Evolutionary conservation across 139 green algal genomes (phyloP), one percentile per base, ranked within the genome.

Genomic region (Parachlorella kessleri): DNA sequence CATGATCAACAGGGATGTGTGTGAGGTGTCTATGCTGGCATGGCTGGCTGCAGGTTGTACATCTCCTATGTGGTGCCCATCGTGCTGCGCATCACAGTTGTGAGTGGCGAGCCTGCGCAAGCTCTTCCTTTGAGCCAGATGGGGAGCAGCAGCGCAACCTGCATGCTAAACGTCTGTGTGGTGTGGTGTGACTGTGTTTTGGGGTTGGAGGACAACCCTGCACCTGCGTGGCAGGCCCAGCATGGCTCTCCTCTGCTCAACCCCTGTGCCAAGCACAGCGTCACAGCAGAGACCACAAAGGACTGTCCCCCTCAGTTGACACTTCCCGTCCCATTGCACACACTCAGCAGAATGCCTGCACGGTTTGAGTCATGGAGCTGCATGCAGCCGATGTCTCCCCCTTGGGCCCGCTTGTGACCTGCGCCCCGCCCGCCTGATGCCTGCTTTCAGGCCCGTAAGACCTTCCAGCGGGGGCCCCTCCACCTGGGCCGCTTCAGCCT

Each of bases 31-130:
- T n/a, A n/a, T n/a, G n/a, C n/a, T n/a, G n/a, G n/a, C n/a, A n/a
- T n/a, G n/a, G n/a, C n/a, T n/a, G n/a, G n/a, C n/a, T n/a, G n/a
- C n/a, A n/a, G n/a, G 7, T 73, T 92, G 30, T 87, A 86, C 67
- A 79, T 92, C 39, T 79, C 69, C 35, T 91, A 92, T 65, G 79
- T 69, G 7, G 85, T 93, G n/a, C 89, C 89, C 36, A 81, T 88
- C 35, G 75, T 69, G 24, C 75, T 92, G 4, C 77, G 87, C 26
- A 32, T 86, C 24, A 80, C 70, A 23, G 74, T 88, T 4, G 66
- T 74, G 40, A 64, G 69, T 5, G 4, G 66, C 35, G 39, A 55
- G 0, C 6, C 37, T 24, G 2, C 10, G 10, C 18, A 18, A 10
- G 10, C 48, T 28, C 10, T 18, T 28, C 10, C 48, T 28, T 10